phyloP scores from a whole-genome alignment of 192 early-diverging fungal genomes.

The Funneliformis mosseae region DNA sequence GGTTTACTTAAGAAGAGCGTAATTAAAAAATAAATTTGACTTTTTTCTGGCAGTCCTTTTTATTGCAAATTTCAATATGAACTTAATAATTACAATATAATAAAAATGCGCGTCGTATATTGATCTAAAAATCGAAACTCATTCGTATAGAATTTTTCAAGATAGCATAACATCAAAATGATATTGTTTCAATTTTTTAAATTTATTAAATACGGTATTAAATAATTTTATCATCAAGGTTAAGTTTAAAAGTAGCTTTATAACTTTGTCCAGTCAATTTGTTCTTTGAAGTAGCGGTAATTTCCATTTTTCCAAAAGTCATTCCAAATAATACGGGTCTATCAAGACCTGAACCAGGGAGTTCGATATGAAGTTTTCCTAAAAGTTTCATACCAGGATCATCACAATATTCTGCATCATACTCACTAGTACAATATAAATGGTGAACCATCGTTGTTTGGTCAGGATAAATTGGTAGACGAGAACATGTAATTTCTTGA shows the following conservation, averaged over 20 bases:
- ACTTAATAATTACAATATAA: too few relatives aligned
- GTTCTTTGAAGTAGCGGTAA: neutral
- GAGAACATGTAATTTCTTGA: neutral
- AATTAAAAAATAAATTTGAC: too few relatives aligned
- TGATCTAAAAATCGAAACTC: too few relatives aligned
- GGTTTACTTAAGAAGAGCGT: too few relatives aligned
- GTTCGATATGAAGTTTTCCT: neutral
- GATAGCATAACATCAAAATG: too few relatives aligned
- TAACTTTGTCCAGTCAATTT: neutral
- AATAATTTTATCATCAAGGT: neutral
- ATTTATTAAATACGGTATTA: too few relatives aligned
- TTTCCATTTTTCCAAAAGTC: constrained; percentile 14
- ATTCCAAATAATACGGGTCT: neutral
- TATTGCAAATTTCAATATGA: too few relatives aligned
- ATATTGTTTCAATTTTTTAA: too few relatives aligned
- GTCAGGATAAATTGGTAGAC: neutral
- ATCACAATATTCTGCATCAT: constrained; percentile 8
- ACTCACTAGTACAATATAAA: neutral
- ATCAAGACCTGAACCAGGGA: neutral
- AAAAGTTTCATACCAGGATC: neutral
- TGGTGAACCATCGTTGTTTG: neutral
- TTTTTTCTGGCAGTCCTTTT: too few relatives aligned
- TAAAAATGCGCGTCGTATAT: too few relatives aligned
- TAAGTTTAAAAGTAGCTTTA: neutral
- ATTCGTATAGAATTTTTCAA: too few relatives aligned